Evolutionary conservation across 352 stramenopile genomes (phyloP).

Genomic region (Globisporangium paroecandrum): DNA sequence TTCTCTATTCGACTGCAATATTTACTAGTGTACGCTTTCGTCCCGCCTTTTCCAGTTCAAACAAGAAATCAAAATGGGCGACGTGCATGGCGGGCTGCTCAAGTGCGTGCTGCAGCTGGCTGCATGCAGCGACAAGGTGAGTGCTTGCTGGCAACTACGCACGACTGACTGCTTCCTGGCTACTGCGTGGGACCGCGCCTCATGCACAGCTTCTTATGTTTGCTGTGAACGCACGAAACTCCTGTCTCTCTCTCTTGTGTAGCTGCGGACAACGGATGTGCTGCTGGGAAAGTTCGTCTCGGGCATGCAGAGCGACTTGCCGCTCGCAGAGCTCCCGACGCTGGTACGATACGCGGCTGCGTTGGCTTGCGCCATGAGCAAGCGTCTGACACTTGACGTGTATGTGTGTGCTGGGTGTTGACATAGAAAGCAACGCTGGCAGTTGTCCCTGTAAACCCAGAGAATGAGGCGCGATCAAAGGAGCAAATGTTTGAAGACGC

Average conservation of each 20-base stretch:
- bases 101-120: slow-evolving; percentile 76
- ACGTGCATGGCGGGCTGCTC: slow-evolving; percentile 58
- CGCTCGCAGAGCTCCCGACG: slow-evolving; percentile 41
- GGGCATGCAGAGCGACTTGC: slow-evolving; percentile 37
- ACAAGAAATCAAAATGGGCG: slow-evolving; percentile 28
- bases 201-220: background rate
- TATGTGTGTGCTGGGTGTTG: slow-evolving; percentile 5
- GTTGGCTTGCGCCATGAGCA: background rate
- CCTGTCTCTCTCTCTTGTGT: background rate
- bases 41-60: slow-evolving; percentile 7
- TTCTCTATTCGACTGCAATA: too few species aligned
- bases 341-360: slow-evolving; percentile 22
- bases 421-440: slow-evolving; percentile 55
- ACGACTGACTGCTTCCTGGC: background rate
- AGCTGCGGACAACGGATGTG: slow-evolving; percentile 60
- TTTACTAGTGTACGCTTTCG: too few species aligned
- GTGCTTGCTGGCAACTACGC: background rate
- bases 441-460: slow-evolving; percentile 39
- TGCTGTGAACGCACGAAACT: background rate
- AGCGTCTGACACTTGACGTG: background rate
- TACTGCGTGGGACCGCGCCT: background rate
- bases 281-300: slow-evolving; percentile 38
- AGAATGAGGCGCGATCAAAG: slow-evolving; percentile 26
- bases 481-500: slow-evolving; percentile 58
- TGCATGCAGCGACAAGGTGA: slow-evolving; percentile 74